These are phyloP conservation scores for Violaceomyces palustris DNA, from an alignment of 1,284 basidiomycete species.

Conservation along the genomic window DNA sequence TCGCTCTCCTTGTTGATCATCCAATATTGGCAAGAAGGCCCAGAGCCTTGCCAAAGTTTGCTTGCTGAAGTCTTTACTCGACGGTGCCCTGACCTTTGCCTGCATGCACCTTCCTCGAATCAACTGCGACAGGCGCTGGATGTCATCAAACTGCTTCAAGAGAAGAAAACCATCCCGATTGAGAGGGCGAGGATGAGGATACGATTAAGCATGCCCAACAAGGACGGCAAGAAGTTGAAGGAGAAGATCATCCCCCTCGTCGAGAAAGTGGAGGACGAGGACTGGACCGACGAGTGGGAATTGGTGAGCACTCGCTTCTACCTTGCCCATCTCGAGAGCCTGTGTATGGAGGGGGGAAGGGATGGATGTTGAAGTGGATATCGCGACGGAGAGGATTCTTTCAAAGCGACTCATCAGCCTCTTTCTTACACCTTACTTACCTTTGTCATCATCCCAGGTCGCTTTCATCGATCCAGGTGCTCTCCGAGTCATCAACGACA, in stretches of 20 bases:
- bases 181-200: slow-evolving; percentile 89
- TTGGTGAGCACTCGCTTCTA: slow-evolving; percentile 60
- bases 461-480: slow-evolving; percentile 88
- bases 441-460: slow-evolving; percentile 2
- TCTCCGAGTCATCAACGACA: slow-evolving; percentile 81
- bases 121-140: slow-evolving; percentile 68
- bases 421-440: not conserved
- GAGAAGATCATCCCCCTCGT: slow-evolving; percentile 68
- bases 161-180: slow-evolving; percentile 76
- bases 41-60: too few relatives aligned
- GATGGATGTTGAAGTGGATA: too few relatives aligned
- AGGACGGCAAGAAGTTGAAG: slow-evolving; percentile 69
- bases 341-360: too few relatives aligned
- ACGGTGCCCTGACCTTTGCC: too few relatives aligned
- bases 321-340: not conserved
- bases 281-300: slow-evolving; percentile 77
- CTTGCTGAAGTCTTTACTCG: too few relatives aligned
- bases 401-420: slow-evolving; percentile 2
- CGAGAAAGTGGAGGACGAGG: slow-evolving; percentile 80
- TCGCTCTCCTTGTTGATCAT: too few relatives aligned
- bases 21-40: too few relatives aligned
- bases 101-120: not conserved
- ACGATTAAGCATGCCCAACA: slow-evolving; percentile 70
- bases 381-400: too few relatives aligned
- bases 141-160: slow-evolving; percentile 71